phyloP scores from a whole-genome alignment of 202 grass and related monocot species.

The Musa balbisiana region DNA sequence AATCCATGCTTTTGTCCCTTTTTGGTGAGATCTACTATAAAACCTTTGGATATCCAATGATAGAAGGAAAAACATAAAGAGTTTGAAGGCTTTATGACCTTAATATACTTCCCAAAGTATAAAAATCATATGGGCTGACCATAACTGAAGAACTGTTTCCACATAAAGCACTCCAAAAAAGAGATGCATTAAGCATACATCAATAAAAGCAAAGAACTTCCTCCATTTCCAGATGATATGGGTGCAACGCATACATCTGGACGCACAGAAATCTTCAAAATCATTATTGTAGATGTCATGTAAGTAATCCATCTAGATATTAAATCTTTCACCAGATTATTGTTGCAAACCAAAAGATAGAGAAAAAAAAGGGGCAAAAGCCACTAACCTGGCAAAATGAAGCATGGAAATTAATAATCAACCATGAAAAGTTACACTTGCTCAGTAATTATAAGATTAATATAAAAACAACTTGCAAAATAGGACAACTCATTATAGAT shows the following conservation, averaged over 20 bases:
- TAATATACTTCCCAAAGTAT: too few relatives aligned
- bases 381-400: not conserved
- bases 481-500: conserved; percentile 30
- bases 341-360: not conserved
- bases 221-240: not conserved
- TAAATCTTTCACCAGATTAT: not conserved
- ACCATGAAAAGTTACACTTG: conserved; percentile 32
- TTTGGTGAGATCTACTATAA: not conserved
- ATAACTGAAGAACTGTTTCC: too few relatives aligned
- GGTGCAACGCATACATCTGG: too few relatives aligned
- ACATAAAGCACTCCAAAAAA: too few relatives aligned
- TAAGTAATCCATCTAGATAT: not conserved
- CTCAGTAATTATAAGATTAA: not conserved
- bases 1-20: not conserved
- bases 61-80: not conserved
- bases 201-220: too few relatives aligned
- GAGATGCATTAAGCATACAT: too few relatives aligned
- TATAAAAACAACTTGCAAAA: not conserved
- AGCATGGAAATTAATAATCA: conserved; percentile 18
- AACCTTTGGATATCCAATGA: not conserved
- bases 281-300: too few relatives aligned
- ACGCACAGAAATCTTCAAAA: too few relatives aligned
- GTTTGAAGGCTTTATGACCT: not conserved
- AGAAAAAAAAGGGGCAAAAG: conserved; percentile 1
- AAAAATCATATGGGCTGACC: too few relatives aligned